These are phyloP conservation scores for Neoboletus magnificus DNA, from an alignment of 768 basidiomycete genomes.

Conservation along the genomic window DNA sequence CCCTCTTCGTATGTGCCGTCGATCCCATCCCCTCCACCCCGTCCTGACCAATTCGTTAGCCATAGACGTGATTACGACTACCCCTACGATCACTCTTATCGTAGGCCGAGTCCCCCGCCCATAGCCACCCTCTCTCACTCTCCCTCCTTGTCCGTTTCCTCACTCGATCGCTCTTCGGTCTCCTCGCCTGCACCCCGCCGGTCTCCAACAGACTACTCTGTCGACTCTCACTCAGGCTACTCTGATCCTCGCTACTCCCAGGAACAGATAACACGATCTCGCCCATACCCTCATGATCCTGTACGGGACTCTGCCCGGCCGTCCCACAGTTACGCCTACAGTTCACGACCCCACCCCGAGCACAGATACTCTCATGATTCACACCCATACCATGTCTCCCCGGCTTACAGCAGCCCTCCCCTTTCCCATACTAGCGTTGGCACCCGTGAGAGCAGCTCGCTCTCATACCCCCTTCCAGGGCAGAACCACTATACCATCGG, in stretches of 20 bases:
- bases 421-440: constrained; percentile 22
- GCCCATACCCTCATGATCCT: constrained; percentile 33
- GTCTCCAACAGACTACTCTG: constrained; percentile 34
- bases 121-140: constrained; percentile 55
- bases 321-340: constrained; percentile 36
- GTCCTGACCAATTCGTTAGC: constrained; percentile 31
- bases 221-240: constrained; percentile 29
- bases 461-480: constrained; percentile 37
- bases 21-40: constrained; percentile 22
- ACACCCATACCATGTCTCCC: constrained; percentile 29
- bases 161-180: constrained; percentile 56
- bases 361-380: constrained; percentile 34
- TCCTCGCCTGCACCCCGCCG: constrained; percentile 55
- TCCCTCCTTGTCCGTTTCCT: constrained; percentile 57
- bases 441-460: constrained; percentile 26
- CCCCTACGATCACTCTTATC: constrained; percentile 39
- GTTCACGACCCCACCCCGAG: constrained; percentile 25
- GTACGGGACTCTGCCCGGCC: constrained; percentile 31
- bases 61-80: constrained; percentile 39
- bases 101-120: constrained; percentile 45
- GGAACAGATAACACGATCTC: constrained; percentile 31
- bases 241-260: constrained; percentile 41
- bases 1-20: constrained; percentile 32
- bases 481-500: constrained; percentile 39
- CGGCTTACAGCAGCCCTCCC: constrained; percentile 26